These are phyloP conservation scores for Platanthera zijinensis DNA, from an alignment of 106 monocot genomes.

Conservation along the genomic window DNA sequence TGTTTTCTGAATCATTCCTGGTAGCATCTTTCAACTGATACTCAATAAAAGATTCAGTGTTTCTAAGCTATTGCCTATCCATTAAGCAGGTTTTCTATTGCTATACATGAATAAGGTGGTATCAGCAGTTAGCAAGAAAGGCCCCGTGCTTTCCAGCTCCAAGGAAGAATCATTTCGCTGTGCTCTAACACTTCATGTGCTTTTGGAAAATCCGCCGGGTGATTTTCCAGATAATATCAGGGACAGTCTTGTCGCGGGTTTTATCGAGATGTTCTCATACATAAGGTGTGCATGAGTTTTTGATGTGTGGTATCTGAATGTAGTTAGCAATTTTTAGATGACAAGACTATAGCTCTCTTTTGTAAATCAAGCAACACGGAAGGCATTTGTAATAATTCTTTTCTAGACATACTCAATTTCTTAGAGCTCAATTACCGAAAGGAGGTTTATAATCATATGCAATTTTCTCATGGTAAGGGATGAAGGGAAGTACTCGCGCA, in stretches of 20 bases:
- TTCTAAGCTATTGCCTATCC: background rate
- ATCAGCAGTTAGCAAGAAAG: slow-evolving; percentile 17
- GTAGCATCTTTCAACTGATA: background rate
- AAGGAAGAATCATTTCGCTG: slow-evolving; percentile 77
- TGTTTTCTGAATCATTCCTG: background rate
- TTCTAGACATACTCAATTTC: background rate
- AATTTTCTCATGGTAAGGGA: slow-evolving; percentile 35
- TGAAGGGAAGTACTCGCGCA: slow-evolving; percentile 84
- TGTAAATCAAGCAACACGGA: background rate
- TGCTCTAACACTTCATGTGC: slow-evolving; percentile 58
- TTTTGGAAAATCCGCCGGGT: slow-evolving; percentile 84
- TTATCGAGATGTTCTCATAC: slow-evolving; percentile 48
- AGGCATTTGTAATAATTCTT: slow-evolving; percentile 1
- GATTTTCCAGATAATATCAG: slow-evolving; percentile 67
- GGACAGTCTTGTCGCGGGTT: slow-evolving; percentile 49
- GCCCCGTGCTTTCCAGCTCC: slow-evolving; percentile 25
- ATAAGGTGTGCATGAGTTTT: slow-evolving; percentile 34
- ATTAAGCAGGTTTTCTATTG: slow-evolving; percentile 47
- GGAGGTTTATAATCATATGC: background rate
- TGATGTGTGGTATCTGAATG: background rate
- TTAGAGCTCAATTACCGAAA: background rate
- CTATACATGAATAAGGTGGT: slow-evolving; percentile 53
- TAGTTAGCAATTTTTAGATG: background rate
- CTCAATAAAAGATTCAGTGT: background rate
- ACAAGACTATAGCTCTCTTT: background rate